phyloP scores from a whole-genome alignment of 345 rosid genomes.

The Populus alba region DNA sequence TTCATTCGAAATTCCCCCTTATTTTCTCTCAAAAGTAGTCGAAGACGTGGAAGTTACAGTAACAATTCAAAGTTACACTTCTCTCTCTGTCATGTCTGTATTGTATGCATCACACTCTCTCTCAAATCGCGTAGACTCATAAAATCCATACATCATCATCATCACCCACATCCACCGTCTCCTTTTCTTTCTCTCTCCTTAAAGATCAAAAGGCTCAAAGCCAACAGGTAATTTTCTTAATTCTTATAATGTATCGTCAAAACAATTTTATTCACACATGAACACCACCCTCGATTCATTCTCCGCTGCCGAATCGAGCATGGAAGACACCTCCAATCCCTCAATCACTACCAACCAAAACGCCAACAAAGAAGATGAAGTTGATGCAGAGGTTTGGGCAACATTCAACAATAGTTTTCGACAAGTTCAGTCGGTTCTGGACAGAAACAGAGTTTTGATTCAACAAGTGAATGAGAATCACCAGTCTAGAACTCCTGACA shows the following conservation, averaged over 20 bases:
- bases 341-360: slow-evolving; percentile 16
- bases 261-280: neutral
- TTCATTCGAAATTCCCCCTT: too few species aligned
- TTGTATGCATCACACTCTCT: neutral
- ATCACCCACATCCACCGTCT: too few species aligned
- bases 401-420: slow-evolving; percentile 48
- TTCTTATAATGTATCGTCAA: neutral
- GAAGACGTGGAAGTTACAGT: too few species aligned
- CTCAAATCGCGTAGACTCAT: neutral
- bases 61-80: too few species aligned
- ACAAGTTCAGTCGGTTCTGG: slow-evolving; percentile 73
- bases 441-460: slow-evolving; percentile 72
- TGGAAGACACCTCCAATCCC: slow-evolving; percentile 29
- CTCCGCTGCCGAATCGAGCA: slow-evolving; percentile 16
- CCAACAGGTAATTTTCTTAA: too few species aligned
- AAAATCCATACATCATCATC: too few species aligned
- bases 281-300: slow-evolving; percentile 15
- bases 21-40: too few species aligned
- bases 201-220: too few species aligned
- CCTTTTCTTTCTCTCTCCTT: too few species aligned
- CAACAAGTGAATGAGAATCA: slow-evolving; percentile 93
- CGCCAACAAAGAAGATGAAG: slow-evolving; percentile 33
- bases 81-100: too few species aligned
- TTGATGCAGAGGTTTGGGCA: slow-evolving; percentile 61
- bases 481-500: slow-evolving; percentile 63